A percentile compares a stretch with the other conserved stretches of the same genome.
phyloP scores from a whole-genome alignment of 2,329 filamentous ascomycete species.

The Fusarium clavum region DNA sequence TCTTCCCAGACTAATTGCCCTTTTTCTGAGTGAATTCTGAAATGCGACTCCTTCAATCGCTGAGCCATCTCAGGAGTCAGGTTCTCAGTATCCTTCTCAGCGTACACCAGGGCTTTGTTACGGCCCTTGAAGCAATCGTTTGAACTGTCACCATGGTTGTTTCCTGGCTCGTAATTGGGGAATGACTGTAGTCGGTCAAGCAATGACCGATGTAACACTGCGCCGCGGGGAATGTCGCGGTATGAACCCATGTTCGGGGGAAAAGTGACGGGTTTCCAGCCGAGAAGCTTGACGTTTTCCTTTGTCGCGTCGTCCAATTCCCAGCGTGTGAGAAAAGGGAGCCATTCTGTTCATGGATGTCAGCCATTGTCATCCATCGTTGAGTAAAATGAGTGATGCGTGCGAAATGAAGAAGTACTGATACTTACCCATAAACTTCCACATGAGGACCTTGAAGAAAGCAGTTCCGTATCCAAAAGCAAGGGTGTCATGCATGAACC shows the following conservation, averaged over 20 bases:
- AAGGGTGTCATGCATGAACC: slow-evolving; percentile 55
- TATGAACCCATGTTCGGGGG: slow-evolving; percentile 53
- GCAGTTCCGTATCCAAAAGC: slow-evolving; percentile 52
- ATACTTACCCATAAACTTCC: slow-evolving; percentile 57
- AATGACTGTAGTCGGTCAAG: slow-evolving; percentile 50
- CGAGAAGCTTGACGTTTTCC: slow-evolving; percentile 30
- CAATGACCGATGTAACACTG: slow-evolving; percentile 54
- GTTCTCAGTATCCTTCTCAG: slow-evolving; percentile 1
- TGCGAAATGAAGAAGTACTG: slow-evolving; percentile 14
- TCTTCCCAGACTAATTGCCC: neutral
- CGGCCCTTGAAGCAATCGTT: slow-evolving; percentile 47
- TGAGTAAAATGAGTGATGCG: neutral
- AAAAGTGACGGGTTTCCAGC: slow-evolving; percentile 48
- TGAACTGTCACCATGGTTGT: slow-evolving; percentile 50
- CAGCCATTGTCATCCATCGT: neutral
- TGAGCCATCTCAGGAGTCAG: neutral
- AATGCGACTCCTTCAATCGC: slow-evolving; percentile 16
- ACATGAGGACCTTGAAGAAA: slow-evolving; percentile 55
- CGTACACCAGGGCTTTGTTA: slow-evolving; percentile 18
- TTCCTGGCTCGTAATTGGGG: slow-evolving; percentile 46
- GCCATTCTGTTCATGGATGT: slow-evolving; percentile 48
- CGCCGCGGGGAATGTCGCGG: slow-evolving; percentile 55
- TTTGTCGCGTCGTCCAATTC: slow-evolving; percentile 47
- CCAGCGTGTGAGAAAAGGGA: slow-evolving; percentile 56
- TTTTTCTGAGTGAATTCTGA: slow-evolving; percentile 14